Evolutionary conservation across 495 filamentous ascomycete species (phyloP).

Genomic region (Talaromyces trachyspermus): DNA sequence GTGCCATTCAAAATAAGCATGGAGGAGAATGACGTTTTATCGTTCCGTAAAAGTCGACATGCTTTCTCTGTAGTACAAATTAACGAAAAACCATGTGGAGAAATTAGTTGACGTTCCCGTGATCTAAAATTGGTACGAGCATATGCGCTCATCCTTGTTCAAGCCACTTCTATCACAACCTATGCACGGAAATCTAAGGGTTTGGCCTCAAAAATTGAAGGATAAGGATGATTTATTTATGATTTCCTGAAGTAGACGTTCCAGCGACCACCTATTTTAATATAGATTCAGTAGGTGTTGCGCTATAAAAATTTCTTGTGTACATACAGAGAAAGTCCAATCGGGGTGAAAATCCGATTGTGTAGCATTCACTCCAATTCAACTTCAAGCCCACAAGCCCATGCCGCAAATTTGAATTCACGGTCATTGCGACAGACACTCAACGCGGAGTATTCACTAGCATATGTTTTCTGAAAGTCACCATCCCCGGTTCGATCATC

Average conservation of each 20-base stretch:
- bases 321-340: constrained; percentile 12
- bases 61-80: too few relatives aligned
- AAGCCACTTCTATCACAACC: too few relatives aligned
- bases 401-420: constrained; percentile 26
- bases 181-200: background rate
- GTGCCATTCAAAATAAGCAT: too few relatives aligned
- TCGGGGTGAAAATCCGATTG: background rate
- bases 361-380: background rate
- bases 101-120: too few relatives aligned
- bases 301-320: background rate
- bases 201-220: background rate
- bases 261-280: background rate
- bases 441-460: constrained; percentile 14
- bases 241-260: background rate
- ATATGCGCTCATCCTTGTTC: too few relatives aligned
- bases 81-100: too few relatives aligned
- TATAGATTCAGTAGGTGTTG: background rate
- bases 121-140: too few relatives aligned
- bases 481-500: constrained; percentile 24
- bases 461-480: constrained; percentile 14
- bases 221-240: background rate
- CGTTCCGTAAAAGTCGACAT: too few relatives aligned
- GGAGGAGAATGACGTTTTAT: too few relatives aligned
- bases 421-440: constrained; percentile 23
- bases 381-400: constrained; percentile 14